These are phyloP conservation scores for Crotalaria pallida DNA, from an alignment of 306 rosid genomes.

Conservation along the genomic window DNA sequence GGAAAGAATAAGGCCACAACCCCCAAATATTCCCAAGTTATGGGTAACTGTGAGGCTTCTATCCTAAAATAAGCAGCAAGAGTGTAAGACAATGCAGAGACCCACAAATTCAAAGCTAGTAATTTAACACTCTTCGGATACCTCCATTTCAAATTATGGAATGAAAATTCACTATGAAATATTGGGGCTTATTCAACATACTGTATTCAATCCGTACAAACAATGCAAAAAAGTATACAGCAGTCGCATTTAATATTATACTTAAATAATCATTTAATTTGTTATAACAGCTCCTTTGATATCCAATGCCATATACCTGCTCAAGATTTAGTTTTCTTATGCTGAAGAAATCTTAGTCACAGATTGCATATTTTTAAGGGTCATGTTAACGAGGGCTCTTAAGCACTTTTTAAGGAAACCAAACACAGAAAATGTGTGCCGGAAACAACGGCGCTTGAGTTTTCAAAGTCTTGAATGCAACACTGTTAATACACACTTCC, in stretches of 20 bases:
- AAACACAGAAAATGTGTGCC: too few species aligned
- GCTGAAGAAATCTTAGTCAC: background rate
- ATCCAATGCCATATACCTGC: background rate
- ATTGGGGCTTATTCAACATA: background rate
- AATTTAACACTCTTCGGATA: background rate
- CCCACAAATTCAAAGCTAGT: background rate
- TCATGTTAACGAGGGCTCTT: too few species aligned
- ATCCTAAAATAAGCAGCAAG: slow-evolving; percentile 51
- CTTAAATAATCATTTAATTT: too few species aligned
- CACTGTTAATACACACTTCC: too few species aligned
- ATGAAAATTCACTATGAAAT: background rate
- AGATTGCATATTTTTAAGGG: background rate
- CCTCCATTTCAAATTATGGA: background rate
- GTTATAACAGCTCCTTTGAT: background rate
- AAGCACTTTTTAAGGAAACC: too few species aligned
- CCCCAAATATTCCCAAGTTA: slow-evolving; percentile 80
- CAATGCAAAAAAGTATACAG: background rate
- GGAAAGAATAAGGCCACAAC: slow-evolving; percentile 83
- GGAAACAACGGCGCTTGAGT: too few species aligned
- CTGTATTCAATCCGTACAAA: background rate
- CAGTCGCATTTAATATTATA: too few species aligned
- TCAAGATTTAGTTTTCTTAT: background rate
- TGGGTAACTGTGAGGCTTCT: slow-evolving; percentile 80
- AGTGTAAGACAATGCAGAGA: slow-evolving; percentile 8
- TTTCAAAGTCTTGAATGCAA: too few species aligned